Evolutionary conservation across 164 flowering plant species (phyloP).

Genomic region (Sextonia rubra): DNA sequence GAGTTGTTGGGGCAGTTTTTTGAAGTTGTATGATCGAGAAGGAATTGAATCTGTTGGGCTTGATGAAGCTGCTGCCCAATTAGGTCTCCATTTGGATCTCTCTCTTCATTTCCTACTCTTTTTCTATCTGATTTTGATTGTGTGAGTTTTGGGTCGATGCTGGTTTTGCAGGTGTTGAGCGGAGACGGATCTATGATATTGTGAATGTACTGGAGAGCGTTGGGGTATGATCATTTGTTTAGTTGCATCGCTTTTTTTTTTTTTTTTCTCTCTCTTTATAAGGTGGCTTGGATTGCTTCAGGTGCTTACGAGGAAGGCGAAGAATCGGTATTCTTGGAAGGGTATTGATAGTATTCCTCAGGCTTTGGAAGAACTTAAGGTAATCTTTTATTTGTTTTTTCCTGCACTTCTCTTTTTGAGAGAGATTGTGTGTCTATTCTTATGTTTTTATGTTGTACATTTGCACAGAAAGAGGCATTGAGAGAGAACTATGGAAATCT

Average conservation of each 20-base stretch:
- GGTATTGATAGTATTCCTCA: slow-evolving; percentile 76
- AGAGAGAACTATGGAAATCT: slow-evolving; percentile 25
- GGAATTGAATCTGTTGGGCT: slow-evolving; percentile 76
- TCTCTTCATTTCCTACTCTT: too few species aligned
- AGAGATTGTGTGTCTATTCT: neutral
- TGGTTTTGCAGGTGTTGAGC: slow-evolving; percentile 71
- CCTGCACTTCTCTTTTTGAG: neutral
- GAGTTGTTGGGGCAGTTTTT: slow-evolving; percentile 44
- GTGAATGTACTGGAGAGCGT: slow-evolving; percentile 95
- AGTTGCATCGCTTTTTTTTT: neutral
- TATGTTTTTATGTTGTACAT: slow-evolving; percentile 3
- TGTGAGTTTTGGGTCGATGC: neutral
- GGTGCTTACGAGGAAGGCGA: slow-evolving; percentile 81
- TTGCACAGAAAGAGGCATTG: slow-evolving; percentile 55
- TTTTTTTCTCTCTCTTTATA: neutral
- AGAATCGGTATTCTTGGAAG: slow-evolving; percentile 84
- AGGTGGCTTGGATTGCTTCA: slow-evolving; percentile 15
- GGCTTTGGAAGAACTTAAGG: slow-evolving; percentile 66
- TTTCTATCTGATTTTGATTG: neutral
- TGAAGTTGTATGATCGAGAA: slow-evolving; percentile 72
- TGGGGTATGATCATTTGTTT: slow-evolving; percentile 53
- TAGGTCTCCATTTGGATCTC: slow-evolving; percentile 39
- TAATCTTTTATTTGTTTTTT: slow-evolving; percentile 13
- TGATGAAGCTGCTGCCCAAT: slow-evolving; percentile 72
- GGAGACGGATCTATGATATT: slow-evolving; percentile 95